Conservation (phyloP, 176 grass and related monocot genomes). For the Aegilops umbellulata region DNA sequence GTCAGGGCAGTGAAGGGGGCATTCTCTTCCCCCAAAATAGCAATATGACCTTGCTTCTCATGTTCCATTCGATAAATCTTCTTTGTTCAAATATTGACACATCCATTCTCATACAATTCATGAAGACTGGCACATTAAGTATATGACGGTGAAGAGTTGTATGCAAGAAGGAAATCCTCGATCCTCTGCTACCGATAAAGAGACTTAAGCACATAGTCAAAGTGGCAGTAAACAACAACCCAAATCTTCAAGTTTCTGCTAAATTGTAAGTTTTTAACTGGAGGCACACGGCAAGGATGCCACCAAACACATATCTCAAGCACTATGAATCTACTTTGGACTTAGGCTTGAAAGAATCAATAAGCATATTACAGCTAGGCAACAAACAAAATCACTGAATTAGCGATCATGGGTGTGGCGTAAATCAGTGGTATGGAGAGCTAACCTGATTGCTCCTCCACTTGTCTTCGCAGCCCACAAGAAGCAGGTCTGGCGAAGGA, state of each 20-base stretch:
- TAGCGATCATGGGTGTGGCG: background rate
- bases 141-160: background rate
- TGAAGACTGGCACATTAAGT: background rate
- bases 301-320: background rate
- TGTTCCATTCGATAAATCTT: background rate
- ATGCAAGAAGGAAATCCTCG: background rate
- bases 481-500: constrained; percentile 1
- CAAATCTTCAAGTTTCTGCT: background rate
- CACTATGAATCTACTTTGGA: background rate
- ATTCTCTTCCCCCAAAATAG: background rate
- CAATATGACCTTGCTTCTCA: background rate
- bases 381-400: background rate
- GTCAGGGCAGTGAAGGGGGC: background rate
- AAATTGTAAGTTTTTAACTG: background rate
- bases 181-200: background rate
- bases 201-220: background rate
- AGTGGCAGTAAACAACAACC: background rate
- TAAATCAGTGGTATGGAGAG: background rate
- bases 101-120: background rate
- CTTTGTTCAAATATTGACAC: background rate
- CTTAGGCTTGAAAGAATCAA: background rate
- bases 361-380: background rate
- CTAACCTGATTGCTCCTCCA: constrained; percentile 9
- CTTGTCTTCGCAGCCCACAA: background rate
- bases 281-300: background rate